Conservation (phyloP, 2,329 filamentous ascomycete species). For the Colletotrichum liaoningense region DNA sequence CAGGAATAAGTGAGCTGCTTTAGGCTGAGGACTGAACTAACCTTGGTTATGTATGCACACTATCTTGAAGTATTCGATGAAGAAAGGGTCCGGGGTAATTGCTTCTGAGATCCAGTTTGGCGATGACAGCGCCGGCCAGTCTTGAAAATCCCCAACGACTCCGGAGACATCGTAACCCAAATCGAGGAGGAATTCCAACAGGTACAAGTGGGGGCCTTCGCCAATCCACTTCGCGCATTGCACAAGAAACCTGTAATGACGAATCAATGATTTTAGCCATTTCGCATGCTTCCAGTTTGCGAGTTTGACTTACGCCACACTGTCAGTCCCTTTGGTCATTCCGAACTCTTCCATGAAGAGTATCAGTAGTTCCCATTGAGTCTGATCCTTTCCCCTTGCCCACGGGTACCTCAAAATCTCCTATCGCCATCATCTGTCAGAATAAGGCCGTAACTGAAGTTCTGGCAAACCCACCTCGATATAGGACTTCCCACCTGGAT, state of each 20-base stretch:
- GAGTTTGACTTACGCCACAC: not conserved
- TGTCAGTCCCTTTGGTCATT: not conserved
- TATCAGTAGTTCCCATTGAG: not conserved
- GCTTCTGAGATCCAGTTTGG: not conserved
- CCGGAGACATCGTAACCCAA: not conserved
- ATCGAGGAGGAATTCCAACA: not conserved
- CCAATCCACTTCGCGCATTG: not conserved
- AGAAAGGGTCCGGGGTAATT: not conserved
- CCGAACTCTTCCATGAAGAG: constrained; percentile 1
- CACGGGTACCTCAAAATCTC: not conserved
- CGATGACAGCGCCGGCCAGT: not conserved
- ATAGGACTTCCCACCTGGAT: constrained; percentile 2
- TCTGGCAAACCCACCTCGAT: not conserved
- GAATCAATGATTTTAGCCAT: not conserved
- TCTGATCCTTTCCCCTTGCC: fast-evolving
- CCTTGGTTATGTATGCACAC: constrained; percentile 6
- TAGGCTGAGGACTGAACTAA: not conserved
- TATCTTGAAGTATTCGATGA: not conserved
- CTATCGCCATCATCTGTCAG: fast-evolving
- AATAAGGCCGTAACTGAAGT: fast-evolving
- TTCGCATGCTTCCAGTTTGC: not conserved
- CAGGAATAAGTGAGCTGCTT: too few species aligned
- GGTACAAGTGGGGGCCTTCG: not conserved
- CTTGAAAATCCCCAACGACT: not conserved
- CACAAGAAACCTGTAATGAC: not conserved